Evolutionary conservation across 306 rosid species (phyloP).

Genomic region (Elaeagnus macrophylla): DNA sequence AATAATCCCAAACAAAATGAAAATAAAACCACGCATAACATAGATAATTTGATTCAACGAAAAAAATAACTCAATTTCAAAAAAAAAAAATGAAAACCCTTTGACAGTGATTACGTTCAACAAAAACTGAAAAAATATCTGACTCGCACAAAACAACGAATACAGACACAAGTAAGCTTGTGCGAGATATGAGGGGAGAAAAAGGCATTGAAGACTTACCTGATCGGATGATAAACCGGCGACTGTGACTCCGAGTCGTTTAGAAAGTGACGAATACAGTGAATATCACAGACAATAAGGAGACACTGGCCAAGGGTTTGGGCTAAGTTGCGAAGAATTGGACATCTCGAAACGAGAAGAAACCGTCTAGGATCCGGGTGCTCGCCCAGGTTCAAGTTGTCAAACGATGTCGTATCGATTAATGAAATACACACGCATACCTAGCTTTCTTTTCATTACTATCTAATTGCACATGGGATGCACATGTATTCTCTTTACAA

Average conservation of each 20-base stretch:
- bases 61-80: neutral
- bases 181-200: neutral
- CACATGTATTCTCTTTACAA: too few relatives aligned
- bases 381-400: neutral
- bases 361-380: neutral
- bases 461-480: too few relatives aligned
- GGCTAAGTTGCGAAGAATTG: neutral
- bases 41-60: neutral
- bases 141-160: neutral
- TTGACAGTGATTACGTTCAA: neutral
- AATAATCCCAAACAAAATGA: conserved; percentile 8
- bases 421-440: too few relatives aligned
- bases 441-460: too few relatives aligned
- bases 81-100: neutral
- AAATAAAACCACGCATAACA: neutral
- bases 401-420: too few relatives aligned
- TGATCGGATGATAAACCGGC: neutral
- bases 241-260: neutral
- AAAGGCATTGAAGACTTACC: conserved; percentile 2
- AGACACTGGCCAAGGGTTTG: neutral
- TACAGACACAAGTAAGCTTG: neutral
- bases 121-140: neutral
- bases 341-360: neutral
- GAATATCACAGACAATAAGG: neutral
- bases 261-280: conserved; percentile 3